phyloP scores from a whole-genome alignment of 1,284 basidiomycete genomes.

The Stygiomarasmius scandens region DNA sequence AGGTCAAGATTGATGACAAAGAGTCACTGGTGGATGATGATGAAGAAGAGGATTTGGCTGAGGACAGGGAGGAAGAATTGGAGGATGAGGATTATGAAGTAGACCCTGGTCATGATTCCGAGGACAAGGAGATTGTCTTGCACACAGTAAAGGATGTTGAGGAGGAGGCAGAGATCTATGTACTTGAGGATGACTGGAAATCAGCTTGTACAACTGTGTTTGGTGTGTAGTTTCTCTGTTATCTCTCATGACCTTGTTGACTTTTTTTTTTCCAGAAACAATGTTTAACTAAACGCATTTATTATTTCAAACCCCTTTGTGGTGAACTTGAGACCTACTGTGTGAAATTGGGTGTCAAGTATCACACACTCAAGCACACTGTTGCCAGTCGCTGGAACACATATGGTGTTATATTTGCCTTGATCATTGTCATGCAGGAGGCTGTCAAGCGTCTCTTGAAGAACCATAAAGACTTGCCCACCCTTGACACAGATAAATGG shows the following conservation, averaged over 20 bases:
- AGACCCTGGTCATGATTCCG: neutral
- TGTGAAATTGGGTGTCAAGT: neutral
- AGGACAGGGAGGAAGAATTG: neutral
- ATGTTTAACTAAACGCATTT: neutral
- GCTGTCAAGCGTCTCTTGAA: neutral
- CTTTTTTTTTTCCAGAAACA: too few relatives aligned
- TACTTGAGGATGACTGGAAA: neutral
- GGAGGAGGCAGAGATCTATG: neutral
- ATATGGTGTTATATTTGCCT: conserved; percentile 7
- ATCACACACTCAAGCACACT: conserved; percentile 9
- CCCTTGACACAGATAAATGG: conserved; percentile 6
- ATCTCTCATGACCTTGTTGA: too few relatives aligned
- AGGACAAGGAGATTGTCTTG: too few relatives aligned
- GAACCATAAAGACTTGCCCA: neutral
- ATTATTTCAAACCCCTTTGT: neutral
- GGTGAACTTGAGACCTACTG: neutral
- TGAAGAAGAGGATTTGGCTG: too few relatives aligned
- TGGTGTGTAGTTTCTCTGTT: too few relatives aligned
- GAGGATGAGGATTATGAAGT: conserved; percentile 3
- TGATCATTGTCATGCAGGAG: neutral
- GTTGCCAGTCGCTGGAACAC: conserved; percentile 20
- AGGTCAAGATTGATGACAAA: neutral
- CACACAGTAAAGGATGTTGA: neutral
- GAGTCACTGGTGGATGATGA: neutral
- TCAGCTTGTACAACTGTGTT: neutral